phyloP scores from a whole-genome alignment of 768 basidiomycete species.

The Termitomyces sp. region DNA sequence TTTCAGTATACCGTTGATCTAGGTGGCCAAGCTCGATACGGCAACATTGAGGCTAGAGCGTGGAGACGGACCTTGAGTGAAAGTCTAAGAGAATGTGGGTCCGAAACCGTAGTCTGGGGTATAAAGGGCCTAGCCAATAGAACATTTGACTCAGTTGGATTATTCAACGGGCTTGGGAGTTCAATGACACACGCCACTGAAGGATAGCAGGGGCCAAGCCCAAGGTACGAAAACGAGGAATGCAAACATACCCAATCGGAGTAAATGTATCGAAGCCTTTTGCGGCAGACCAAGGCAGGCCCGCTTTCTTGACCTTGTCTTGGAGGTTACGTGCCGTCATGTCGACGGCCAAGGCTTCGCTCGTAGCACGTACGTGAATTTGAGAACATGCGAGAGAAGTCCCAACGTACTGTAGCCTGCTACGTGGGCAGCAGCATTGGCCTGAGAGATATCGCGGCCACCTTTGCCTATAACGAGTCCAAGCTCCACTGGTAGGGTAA shows the following conservation, averaged over 20 bases:
- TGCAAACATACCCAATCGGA: slow-evolving; percentile 68
- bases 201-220: neutral
- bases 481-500: slow-evolving; percentile 70
- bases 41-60: neutral
- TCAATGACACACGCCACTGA: neutral
- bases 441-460: slow-evolving; percentile 78
- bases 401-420: slow-evolving; percentile 82
- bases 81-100: slow-evolving; percentile 76
- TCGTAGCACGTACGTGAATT: slow-evolving; percentile 9
- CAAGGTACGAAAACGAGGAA: slow-evolving; percentile 1
- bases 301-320: slow-evolving; percentile 86
- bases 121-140: slow-evolving; percentile 64
- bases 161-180: neutral
- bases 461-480: slow-evolving; percentile 92
- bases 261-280: slow-evolving; percentile 99
- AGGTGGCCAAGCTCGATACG: neutral
- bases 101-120: slow-evolving; percentile 62
- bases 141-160: neutral
- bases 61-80: slow-evolving; percentile 60
- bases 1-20: slow-evolving; percentile 84
- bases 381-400: neutral
- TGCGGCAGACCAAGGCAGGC: slow-evolving; percentile 95
- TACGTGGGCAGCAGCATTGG: slow-evolving; percentile 72
- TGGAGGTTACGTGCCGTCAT: slow-evolving; percentile 97
- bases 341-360: slow-evolving; percentile 85